Percentiles rank a stretch among this genome's conserved stretches.
Conservation (phyloP, 1,284 basidiomycete genomes). For the Pseudozyma thailandica region DNA sequence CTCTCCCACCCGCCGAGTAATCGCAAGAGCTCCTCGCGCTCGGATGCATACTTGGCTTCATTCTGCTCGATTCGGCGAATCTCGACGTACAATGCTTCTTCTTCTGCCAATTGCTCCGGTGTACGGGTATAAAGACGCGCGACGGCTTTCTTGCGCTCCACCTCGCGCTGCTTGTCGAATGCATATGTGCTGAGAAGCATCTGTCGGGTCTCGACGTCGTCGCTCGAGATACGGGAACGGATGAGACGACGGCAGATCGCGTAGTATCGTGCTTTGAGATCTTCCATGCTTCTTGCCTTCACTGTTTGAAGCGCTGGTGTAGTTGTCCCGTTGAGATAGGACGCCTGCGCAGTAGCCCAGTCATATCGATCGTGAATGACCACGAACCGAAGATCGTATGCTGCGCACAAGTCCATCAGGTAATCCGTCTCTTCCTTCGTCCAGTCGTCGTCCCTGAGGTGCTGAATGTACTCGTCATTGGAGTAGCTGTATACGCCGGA, state of each 20-base stretch:
- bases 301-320: slow-evolving; percentile 2
- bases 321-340: slow-evolving; percentile 11
- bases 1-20: slow-evolving; percentile 73
- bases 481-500: slow-evolving; percentile 82
- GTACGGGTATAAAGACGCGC: slow-evolving; percentile 85
- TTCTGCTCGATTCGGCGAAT: slow-evolving; percentile 93
- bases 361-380: slow-evolving; percentile 91
- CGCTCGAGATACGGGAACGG: slow-evolving; percentile 73
- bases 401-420: slow-evolving; percentile 81
- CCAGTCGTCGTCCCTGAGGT: slow-evolving; percentile 87
- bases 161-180: slow-evolving; percentile 79
- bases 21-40: slow-evolving; percentile 88
- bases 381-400: slow-evolving; percentile 90
- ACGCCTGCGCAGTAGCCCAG: slow-evolving; percentile 67
- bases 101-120: slow-evolving; percentile 88
- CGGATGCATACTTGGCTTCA: slow-evolving; percentile 85
- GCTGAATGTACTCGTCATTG: slow-evolving; percentile 86
- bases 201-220: slow-evolving; percentile 60
- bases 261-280: slow-evolving; percentile 94
- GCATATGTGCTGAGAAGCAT: slow-evolving; percentile 64
- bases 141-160: slow-evolving; percentile 88
- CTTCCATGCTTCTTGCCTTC: slow-evolving; percentile 72
- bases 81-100: slow-evolving; percentile 94
- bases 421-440: slow-evolving; percentile 94
- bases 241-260: slow-evolving; percentile 89